Percentiles rank a stretch among this genome's conserved stretches.
These are phyloP conservation scores for Pistacia vera DNA, from an alignment of 345 rosid genomes.

Conservation along the genomic window DNA sequence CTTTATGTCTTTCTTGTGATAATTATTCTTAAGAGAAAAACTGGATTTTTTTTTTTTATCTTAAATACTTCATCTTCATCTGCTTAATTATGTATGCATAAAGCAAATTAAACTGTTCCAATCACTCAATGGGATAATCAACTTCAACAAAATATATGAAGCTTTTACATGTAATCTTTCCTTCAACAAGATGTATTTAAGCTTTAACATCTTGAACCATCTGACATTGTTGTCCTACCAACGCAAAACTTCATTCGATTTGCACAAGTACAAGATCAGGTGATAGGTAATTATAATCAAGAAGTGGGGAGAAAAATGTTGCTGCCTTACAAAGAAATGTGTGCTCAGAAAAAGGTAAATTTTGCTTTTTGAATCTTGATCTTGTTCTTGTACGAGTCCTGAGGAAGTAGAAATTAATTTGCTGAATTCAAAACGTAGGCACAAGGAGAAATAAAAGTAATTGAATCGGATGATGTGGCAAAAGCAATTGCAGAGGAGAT, in stretches of 20 bases:
- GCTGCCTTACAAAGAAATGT: conserved; percentile 65
- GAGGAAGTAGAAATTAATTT: conserved; percentile 13
- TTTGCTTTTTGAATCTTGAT: conserved; percentile 5
- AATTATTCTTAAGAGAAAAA: neutral
- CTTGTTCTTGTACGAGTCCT: neutral
- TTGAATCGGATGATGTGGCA: conserved; percentile 69
- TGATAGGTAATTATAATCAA: conserved; percentile 71
- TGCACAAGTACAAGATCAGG: conserved; percentile 72
- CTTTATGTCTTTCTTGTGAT: conserved; percentile 3
- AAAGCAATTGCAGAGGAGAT: conserved; percentile 79
- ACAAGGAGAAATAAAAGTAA: conserved; percentile 49
- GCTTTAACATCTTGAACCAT: neutral
- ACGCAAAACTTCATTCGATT: conserved; percentile 76
- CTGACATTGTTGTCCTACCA: conserved; percentile 17
- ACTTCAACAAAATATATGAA: too few species aligned
- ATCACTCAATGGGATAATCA: too few species aligned
- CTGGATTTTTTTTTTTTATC: neutral
- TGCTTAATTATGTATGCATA: neutral
- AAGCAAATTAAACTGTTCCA: too few species aligned
- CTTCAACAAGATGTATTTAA: too few species aligned
- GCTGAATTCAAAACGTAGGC: conserved; percentile 41
- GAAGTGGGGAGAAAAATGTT: conserved; percentile 60
- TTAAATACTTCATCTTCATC: neutral
- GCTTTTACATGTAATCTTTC: too few species aligned
- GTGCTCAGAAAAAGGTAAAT: conserved; percentile 66